Evolutionary conservation across 2,329 filamentous ascomycete genomes (phyloP), one percentile per base, ranked within the genome.

Genomic region (Harringtonia lauricola): DNA sequence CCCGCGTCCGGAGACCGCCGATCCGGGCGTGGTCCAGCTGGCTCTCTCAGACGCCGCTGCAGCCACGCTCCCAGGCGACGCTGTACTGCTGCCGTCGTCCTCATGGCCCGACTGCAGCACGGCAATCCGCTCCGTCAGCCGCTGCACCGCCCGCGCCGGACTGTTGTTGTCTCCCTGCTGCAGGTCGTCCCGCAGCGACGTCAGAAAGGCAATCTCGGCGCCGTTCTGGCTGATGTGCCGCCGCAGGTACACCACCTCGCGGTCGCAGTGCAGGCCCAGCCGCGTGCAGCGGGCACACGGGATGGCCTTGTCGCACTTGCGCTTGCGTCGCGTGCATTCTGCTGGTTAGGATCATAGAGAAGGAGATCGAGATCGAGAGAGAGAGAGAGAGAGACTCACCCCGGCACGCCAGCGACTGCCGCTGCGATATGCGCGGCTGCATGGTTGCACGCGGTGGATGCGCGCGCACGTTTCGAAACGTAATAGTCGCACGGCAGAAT

Each of bases 251-350:
- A 52, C 46, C 21, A 50, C 43, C 42, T 52, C 51, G 33, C 51
- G 51, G 34, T 44, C 46, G 35, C 51, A 52, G 21, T 49, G 39
- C 9, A 52, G 44, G 0, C 47, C 46, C 17, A 52, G 34, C n/a
- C 49, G 47, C 6, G 29, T 29, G 29, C 51, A 52, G 7, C 51
- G 47, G 24, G 49, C 26, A 33, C 51, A 52, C 2, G 51, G 51
- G n/a, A 52, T 48, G 9, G 49, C 47, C 39, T 53, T 53, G 46
- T 47, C 47, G 44, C 51, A 53, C 36, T 52, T 53, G 22, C 50
- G 42, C 36, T 53, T 53, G 12, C 44, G 46, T 5, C 47, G 44
- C 1, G 51, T 52, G 50, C 51, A 53, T 46, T 53, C 51, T 51
- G 35, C 3, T 3, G 13, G 12, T 19, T n/a, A 38, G n/a, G n/a